Evolutionary conservation across 768 basidiomycete species (phyloP), one percentile per base, ranked within the genome.

Genomic region (Pleurotus sapidus): DNA sequence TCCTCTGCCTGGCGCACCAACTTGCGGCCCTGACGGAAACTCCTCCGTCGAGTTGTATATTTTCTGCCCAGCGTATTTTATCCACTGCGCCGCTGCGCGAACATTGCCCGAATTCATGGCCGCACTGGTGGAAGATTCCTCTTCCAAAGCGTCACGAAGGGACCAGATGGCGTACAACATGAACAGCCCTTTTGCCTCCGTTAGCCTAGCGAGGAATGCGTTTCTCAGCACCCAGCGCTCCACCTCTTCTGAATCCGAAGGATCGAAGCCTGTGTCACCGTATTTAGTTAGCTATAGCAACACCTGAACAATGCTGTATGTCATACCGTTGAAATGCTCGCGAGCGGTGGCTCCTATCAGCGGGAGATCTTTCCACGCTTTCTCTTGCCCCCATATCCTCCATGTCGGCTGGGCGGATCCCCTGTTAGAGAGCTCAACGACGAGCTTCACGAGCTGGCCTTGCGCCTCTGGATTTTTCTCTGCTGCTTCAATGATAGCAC

Each of bases 111-210:
- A 54, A 12, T 54, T 54, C 39, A 23, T 25, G 20, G 20, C 51
- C 7, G 24, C 24, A 15, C 24, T 38, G 11, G 20, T 23, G 23
- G 15, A 37, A 17, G 24, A 6, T 25, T 54, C 51, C n/a, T 54
- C 51, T n/a, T 54, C 51, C 18, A 54, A 25, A 6, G 51, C 51
- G 12, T 42, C 39, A 18, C 51, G 51, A 24, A 54, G n/a, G 5
- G 51, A 15, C 51, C 51, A 54, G 12, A 54, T 54, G 18, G 51
- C 51, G 39, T 54, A 54, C 11, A 54, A 24, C 51, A 54, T 54
- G 39, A 54, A 54, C 24, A 37, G 3, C 15, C 23, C 18, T 20
- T 54, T 42, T 0, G 51, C 51, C 11, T 42, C 38, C 15, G 37
- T 54, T 1, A 54, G 38, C n/a, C 24, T 17, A 8, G 51, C 51